Base-by-base conservation (phyloP, 371 early-diverging fungal species). In the Rhizomucor pusillus region DNA sequence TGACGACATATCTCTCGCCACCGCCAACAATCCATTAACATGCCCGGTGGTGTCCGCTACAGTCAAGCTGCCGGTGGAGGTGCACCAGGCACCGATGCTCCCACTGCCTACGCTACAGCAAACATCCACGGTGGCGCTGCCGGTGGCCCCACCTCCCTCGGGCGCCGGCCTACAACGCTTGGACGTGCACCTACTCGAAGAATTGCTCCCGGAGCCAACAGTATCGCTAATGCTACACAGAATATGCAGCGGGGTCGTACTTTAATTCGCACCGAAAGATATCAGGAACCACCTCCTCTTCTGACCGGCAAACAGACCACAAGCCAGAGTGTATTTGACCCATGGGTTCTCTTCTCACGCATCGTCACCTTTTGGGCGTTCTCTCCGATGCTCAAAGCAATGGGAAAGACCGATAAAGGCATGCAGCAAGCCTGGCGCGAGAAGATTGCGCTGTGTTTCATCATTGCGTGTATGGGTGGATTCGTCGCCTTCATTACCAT, bases 371-470 rank as follows among this genome's bases (percentile, higher is more conserved):
- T 86, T 60, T 90, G 90, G 89, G 87, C 89, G 1, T 77, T 90
- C 1, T 77, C 85, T 16, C 69, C 85, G 20, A 66, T 88, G 65
- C 65, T 91, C 36, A 63, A 61, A 20, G 73, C 75, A 1, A 50
- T 71, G 16, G 80, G 83, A 7, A 79, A 81, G 62, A 62, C 64
- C 35, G 90, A 88, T 39, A 60, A 77, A 37, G 70, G 73, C 23
- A 83, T 91, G 75, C 90, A 86, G 57, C 92, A 90, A 63, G 95
- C 95, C 12, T 94, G 93, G 93, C 83, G 96, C 53, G 96, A 95
- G 60, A 95, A 95, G 62, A 72, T 93, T 20, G 77, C 89, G 4
- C 73, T 93, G 34, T 86, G 86, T 52, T 85, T 86, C 52, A 81
- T 92, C 33, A 90, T 90, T 52, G 60, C 80, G 9, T 57, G 78